phyloP scores from a whole-genome alignment of 2,329 filamentous ascomycete species.

The Dendryphion nanum region DNA sequence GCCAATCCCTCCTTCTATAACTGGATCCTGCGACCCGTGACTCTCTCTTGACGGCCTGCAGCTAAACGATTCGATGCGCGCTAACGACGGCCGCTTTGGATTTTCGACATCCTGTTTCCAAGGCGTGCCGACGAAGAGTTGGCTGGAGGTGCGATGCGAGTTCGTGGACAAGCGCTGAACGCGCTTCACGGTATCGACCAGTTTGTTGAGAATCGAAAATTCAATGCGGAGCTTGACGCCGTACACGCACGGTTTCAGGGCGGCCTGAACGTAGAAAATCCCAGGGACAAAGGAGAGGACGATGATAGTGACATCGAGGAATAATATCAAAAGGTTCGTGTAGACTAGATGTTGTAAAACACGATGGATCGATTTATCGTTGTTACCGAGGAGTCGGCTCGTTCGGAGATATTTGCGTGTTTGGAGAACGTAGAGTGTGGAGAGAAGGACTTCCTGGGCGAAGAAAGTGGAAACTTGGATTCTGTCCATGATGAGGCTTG shows the following conservation, averaged over 20 bases:
- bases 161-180: no score
- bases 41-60: no score
- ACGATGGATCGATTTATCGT: slow-evolving; percentile 1
- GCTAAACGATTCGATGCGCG: no score
- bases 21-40: not conserved
- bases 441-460: slow-evolving; percentile 27
- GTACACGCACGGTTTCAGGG: slow-evolving; percentile 36
- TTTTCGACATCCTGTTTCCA: no score
- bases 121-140: no score
- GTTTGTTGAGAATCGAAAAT: slow-evolving; percentile 4
- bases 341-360: slow-evolving; percentile 25
- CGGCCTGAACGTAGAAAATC: slow-evolving; percentile 32
- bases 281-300: slow-evolving; percentile 33
- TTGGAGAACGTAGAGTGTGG: slow-evolving; percentile 48
- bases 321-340: slow-evolving; percentile 32
- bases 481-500: slow-evolving; percentile 29
- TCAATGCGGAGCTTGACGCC: slow-evolving; percentile 35
- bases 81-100: no score
- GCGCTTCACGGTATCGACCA: no score
- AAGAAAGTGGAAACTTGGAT: slow-evolving; percentile 38
- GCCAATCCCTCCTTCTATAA: not conserved
- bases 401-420: slow-evolving; percentile 42
- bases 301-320: slow-evolving; percentile 33
- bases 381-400: not conserved
- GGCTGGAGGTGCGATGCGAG: no score